phyloP scores from a whole-genome alignment of 2,329 filamentous ascomycete species.

The Aspergillus carbonarius region DNA sequence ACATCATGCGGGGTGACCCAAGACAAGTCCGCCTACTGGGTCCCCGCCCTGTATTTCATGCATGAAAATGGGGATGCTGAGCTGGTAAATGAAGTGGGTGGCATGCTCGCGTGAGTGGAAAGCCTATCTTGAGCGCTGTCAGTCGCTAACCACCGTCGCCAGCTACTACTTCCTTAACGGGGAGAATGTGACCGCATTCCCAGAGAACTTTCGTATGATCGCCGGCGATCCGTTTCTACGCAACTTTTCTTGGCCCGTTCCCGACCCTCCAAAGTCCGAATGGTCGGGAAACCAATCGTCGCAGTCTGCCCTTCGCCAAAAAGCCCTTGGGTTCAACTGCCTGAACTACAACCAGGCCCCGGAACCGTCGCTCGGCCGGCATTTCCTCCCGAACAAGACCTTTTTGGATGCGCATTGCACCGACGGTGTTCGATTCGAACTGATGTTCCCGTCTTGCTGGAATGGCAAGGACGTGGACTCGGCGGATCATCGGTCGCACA shows the following conservation, averaged over 20 bases:
- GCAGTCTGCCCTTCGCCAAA: slow-evolving; percentile 71
- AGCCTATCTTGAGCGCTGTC: not conserved
- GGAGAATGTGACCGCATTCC: slow-evolving; percentile 68
- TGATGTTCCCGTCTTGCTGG: slow-evolving; percentile 91
- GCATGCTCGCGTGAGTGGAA: slow-evolving; percentile 75
- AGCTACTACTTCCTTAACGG: slow-evolving; percentile 84
- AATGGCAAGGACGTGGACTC: slow-evolving; percentile 65
- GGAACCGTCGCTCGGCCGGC: slow-evolving; percentile 76
- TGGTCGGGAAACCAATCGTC: slow-evolving; percentile 67
- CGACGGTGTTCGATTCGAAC: slow-evolving; percentile 78
- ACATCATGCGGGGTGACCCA: slow-evolving; percentile 77
- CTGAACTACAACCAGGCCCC: slow-evolving; percentile 69
- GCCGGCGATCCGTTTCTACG: slow-evolving; percentile 69
- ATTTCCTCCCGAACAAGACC: slow-evolving; percentile 74
- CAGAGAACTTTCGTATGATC: slow-evolving; percentile 75
- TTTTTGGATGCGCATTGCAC: slow-evolving; percentile 78
- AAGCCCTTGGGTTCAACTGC: slow-evolving; percentile 92
- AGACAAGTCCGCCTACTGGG: slow-evolving; percentile 89
- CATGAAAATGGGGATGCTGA: slow-evolving; percentile 66
- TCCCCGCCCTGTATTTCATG: slow-evolving; percentile 74
- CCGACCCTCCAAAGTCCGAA: slow-evolving; percentile 65
- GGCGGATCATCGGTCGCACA: slow-evolving; percentile 59
- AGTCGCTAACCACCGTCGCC: not conserved
- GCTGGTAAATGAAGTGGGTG: slow-evolving; percentile 71
- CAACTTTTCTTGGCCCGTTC: slow-evolving; percentile 68